Evolutionary conservation across 2,329 filamentous ascomycete genomes (phyloP), one percentile per base, ranked within the genome.

Genomic region (Chalaropsis ovoidea): DNA sequence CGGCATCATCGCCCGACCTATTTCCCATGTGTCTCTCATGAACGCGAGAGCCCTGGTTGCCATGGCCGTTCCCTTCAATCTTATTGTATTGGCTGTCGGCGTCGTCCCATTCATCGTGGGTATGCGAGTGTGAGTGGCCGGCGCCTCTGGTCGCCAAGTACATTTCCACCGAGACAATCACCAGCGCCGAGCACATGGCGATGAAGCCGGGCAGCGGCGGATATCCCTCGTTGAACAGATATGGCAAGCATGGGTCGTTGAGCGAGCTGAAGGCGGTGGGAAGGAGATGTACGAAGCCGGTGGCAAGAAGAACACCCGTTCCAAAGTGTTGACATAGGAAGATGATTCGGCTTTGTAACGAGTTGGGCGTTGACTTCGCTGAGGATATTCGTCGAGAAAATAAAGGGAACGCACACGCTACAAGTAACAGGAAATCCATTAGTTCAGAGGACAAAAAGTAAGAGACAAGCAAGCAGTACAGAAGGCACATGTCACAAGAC

Each of bases 81-180:
- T 65, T 65, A 35, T 63, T 65, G 27, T 61, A 67, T 43, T 67
- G 60, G 13, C 71, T 73, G 41, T 78, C 77, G 17, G 78, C 76
- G 2, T 79, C 78, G 42, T 81, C 79, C 76, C 79, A 82, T 42
- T 75, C 74, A 11, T 72, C 72, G 65, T 77, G 77, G 41, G 77
- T 74, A 69, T 86, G 83, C 0, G 81, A 80, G 71, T 86, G 82
- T 0, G 81, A 82, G 71, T 85, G 84, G 1, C 82, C 79, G 1
- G 84, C 85, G 54, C 84, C 84, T 65, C 83, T 76, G 1, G 86
- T 88, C 0, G 90, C 91, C 70, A 97, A 86, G 73, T 91, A 90
- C 77, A 94, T 95, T 75, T 97, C 93, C 63, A 96, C 82, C 1
- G 85, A 83, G 6, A 95, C 89, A 2, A 96, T 91, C 3, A 88